Conservation (phyloP, 805 yeast species). For the Candida pseudoglaebosa region DNA sequence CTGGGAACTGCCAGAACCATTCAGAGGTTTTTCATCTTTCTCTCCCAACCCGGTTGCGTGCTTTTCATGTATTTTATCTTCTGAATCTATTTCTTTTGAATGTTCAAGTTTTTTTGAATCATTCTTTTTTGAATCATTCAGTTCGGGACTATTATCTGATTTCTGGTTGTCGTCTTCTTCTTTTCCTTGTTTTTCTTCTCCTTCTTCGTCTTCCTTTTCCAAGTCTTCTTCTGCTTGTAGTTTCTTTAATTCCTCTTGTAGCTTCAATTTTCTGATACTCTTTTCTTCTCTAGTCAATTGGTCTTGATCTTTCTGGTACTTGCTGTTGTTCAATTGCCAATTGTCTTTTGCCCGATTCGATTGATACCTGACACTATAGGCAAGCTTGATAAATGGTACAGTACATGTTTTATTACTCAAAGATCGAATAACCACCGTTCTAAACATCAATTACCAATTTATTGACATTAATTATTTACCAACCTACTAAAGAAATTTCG, state of each 20-base stretch:
- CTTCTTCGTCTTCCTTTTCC: constrained; percentile 5
- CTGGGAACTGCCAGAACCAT: too few relatives aligned
- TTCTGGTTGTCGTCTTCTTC: background rate
- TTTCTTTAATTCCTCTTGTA: constrained; percentile 5
- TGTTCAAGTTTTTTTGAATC: too few relatives aligned
- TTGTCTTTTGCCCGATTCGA: background rate
- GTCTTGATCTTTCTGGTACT: constrained; percentile 3
- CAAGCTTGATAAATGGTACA: background rate
- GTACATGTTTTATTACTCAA: background rate
- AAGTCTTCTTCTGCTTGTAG: constrained; percentile 9
- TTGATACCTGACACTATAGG: background rate
- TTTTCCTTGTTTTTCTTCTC: constrained; percentile 5
- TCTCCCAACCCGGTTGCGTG: too few relatives aligned
- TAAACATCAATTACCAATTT: constrained; percentile 1
- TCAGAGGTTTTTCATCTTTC: too few relatives aligned
- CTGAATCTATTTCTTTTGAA: too few relatives aligned
- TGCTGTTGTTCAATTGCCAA: background rate
- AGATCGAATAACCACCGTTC: background rate
- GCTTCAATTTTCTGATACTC: constrained; percentile 6
- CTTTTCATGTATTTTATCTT: too few relatives aligned
- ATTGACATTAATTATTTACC: background rate
- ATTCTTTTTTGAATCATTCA: constrained; percentile 8
- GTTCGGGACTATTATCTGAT: background rate
- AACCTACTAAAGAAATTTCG: constrained; percentile 1
- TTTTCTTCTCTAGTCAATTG: constrained; percentile 3